These are phyloP conservation scores for Alliaria petiolata DNA, from an alignment of 345 rosid genomes.

Conservation along the genomic window DNA sequence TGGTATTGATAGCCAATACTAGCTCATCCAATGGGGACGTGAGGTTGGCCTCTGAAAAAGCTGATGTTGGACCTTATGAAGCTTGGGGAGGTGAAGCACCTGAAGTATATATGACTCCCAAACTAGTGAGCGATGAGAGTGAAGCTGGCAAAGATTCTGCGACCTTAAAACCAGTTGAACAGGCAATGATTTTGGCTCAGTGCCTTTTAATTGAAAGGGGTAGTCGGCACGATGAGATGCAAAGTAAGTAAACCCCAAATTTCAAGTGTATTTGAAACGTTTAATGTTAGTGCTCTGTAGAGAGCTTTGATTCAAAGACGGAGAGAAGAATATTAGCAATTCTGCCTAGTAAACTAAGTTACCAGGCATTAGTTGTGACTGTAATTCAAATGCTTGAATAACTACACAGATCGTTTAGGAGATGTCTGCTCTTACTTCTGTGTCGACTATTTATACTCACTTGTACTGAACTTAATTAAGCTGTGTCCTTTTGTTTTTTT, in stretches of 20 bases:
- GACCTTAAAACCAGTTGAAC: slow-evolving; percentile 59
- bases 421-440: neutral
- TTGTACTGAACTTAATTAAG: neutral
- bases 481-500: neutral
- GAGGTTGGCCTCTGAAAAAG: slow-evolving; percentile 29
- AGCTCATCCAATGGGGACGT: slow-evolving; percentile 35
- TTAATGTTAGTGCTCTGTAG: neutral
- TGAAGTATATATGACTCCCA: slow-evolving; percentile 69
- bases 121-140: slow-evolving; percentile 42
- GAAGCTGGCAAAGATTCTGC: slow-evolving; percentile 34
- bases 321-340: neutral
- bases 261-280: neutral
- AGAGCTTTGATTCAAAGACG: neutral
- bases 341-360: neutral
- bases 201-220: slow-evolving; percentile 85
- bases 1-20: slow-evolving; percentile 59
- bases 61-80: slow-evolving; percentile 34
- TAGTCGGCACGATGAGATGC: slow-evolving; percentile 79
- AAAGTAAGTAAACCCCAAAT: slow-evolving; percentile 54
- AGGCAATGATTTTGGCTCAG: slow-evolving; percentile 65
- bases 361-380: slow-evolving; percentile 4
- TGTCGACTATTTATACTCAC: neutral
- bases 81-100: slow-evolving; percentile 42
- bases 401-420: neutral
- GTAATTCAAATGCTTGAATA: neutral